Base-by-base conservation (phyloP, 2,329 filamentous ascomycete genomes). In the Stagonosporopsis cucurbitacearum region DNA sequence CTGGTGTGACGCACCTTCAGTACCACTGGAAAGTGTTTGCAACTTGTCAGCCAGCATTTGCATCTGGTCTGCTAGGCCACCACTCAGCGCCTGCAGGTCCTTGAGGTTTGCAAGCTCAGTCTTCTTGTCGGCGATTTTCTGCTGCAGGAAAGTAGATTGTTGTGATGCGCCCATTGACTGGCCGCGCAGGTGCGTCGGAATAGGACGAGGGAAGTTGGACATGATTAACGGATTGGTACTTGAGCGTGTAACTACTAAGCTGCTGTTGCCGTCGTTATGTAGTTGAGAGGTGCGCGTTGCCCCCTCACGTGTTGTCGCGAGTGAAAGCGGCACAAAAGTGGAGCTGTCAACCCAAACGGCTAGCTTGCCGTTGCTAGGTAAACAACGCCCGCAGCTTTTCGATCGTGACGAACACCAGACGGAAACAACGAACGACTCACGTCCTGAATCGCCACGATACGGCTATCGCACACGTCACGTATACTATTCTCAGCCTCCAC, bases 121-220 rank as follows among this genome's bases (percentile, higher is more conserved):
- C 75, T 90, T 92, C 81, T 96, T 96, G 78, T 95, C 91, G 61
- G 90, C 87, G 71, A 96, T 92, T 61, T 91, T 88, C 40, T 89
- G 86, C 48, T 90, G 78, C 15, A 95, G 80, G 23, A 86, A 84
- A 1, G 89, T 85, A 1, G 90, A 90, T 74, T 91, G 88, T 43
- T 86, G 65, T 72, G 47, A 81, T 25, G 65, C 77, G 51, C 73
- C 73, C 66, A 67, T 70, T 58, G 68, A 73, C 64, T 74, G 78
- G 65, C 71, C 72, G 54, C 89, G 88, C 67, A 90, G 78, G 68
- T 92, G 88, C 23, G 87, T 86, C 3, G 88, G 83, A 17, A 90
- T 65, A 0, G 75, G 71, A 17, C 78, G 77, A 28, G 70, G 67
- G 33, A 71, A 70, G 66, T 78, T 79, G 5, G 79, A 77, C 74